Evolutionary conservation across 2,329 filamentous ascomycete species (phyloP).

Genomic region (Claviceps citrina): DNA sequence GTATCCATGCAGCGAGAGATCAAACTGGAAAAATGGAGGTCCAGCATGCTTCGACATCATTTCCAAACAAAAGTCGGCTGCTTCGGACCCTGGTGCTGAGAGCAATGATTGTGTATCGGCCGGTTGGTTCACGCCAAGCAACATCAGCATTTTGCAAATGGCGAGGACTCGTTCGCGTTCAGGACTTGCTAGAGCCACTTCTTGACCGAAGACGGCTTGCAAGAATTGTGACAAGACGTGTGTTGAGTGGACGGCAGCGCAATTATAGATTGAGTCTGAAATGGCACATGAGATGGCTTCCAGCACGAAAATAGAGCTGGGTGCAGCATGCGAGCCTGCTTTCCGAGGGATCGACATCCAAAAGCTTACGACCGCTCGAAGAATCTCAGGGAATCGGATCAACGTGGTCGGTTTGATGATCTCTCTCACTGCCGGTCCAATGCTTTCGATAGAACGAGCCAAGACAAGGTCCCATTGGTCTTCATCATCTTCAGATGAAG

Average conservation of each 20-base stretch:
- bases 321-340: slow-evolving; percentile 27
- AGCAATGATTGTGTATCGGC: slow-evolving; percentile 68
- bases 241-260: slow-evolving; percentile 55
- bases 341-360: slow-evolving; percentile 46
- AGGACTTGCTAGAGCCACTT: slow-evolving; percentile 32
- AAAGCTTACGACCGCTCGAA: slow-evolving; percentile 45
- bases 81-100: slow-evolving; percentile 32
- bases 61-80: slow-evolving; percentile 55
- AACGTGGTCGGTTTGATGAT: slow-evolving; percentile 36
- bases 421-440: slow-evolving; percentile 27
- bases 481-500: slow-evolving; percentile 9
- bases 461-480: slow-evolving; percentile 25
- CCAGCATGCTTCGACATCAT: slow-evolving; percentile 60
- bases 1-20: slow-evolving; percentile 74
- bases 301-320: slow-evolving; percentile 48
- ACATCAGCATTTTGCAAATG: slow-evolving; percentile 54
- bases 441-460: slow-evolving; percentile 21
- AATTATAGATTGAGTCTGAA: slow-evolving; percentile 50
- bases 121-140: slow-evolving; percentile 63
- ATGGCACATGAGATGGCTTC: slow-evolving; percentile 45
- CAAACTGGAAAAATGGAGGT: slow-evolving; percentile 84
- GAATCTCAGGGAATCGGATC: slow-evolving; percentile 46
- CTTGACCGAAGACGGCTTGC: slow-evolving; percentile 40
- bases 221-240: slow-evolving; percentile 54
- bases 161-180: slow-evolving; percentile 47